Evolutionary conservation across 768 basidiomycete genomes (phyloP), one percentile per base, ranked within the genome.

Genomic region (Pleurotus eryngii): DNA sequence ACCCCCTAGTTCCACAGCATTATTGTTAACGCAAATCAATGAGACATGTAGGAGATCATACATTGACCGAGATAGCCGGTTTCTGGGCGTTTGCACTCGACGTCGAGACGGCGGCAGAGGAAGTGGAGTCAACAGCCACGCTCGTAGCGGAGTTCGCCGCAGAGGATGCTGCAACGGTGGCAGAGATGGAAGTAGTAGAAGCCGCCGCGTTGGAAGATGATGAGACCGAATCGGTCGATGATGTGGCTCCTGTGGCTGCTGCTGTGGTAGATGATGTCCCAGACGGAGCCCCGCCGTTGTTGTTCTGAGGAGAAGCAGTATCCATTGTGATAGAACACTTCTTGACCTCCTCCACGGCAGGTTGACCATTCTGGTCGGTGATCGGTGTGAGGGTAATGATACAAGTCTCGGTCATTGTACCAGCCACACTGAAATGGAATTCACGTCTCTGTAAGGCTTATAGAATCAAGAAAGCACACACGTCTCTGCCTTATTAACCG

Each of bases 361-460:
- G 71, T n/a, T 77, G 63, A 15, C 84, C 85, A 61, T 77, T 70
- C 3, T 68, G 65, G 61, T 77, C 80, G 50, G 73, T 79, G 45
- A 80, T 74, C 5, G 82, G 85, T 3, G 80, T 84, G 47, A 87
- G 73, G 8, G 81, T 80, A 48, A 84, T 71, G 8, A 78, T 73
- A 65, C 87, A 89, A n/a, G 77, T 83, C 71, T 84, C 75, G 42
- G 74, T 81, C 68, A 84, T 70, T 26, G 69, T 67, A 15, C 86
- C 85, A 56, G 76, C 71, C 46, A 75, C 57, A 53, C 84, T 85
- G 24, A 26, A 59, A n/a, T 37, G 15, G 17, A 62, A 49, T 59
- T 30, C 47, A 59, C 63, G 35, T 11, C 55, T 60, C 51, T 55
- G 40, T 26, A 42, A 49, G 49, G 17, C 9, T 22, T 12, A 30